Evolutionary conservation across 139 green algal species (phyloP), one percentile per base, ranked within the genome.

Genomic region (Chlorella sp.): DNA sequence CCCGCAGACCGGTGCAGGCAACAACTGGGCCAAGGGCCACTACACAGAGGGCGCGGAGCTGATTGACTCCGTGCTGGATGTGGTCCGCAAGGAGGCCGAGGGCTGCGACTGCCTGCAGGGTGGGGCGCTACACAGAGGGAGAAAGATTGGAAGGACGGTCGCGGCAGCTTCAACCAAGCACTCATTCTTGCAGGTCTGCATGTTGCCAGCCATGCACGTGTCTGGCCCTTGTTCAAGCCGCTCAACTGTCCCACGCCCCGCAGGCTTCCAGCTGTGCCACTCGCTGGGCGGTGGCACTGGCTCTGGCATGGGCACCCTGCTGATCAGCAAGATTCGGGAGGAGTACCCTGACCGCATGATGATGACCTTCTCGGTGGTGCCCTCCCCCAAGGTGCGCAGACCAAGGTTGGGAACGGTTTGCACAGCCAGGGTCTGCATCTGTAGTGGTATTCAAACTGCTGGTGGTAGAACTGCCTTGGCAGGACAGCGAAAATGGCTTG

Each of bases 21-120:
- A 99, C 94, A 99, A 99, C 95, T 99, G 97, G 97, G 97, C 97
- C 82, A 99, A 99, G 92, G 97, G 97, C 32, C 97, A 99, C 93
- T 99, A 99, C 95, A 99, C 97, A 26, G 97, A 99, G 94, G 97
- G 97, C 65, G 96, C 97, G n/a, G 94, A 98, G 89, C 82, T 98
- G 17, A 99, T 99, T 56, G 97, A 99, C 92, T 98, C 94, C 32
- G 97, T 99, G 23, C 93, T 99, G 69, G 97, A 99, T 85, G 96
- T 99, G 20, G 97, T 98, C 25, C 97, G 97, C 81, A 99, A 99
- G 94, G 97, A 99, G 89, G 96, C 97, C 20, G 97, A 99, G 92
- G 95, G 89, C 65, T 99, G 96, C 88, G 97, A 99, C 86, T 99
- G 97, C 93, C 94, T 99, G 76, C 97, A 99, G 89, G 97, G 95